Conservation (phyloP, 352 stramenopile species). For the Phytophthora crassamura region DNA sequence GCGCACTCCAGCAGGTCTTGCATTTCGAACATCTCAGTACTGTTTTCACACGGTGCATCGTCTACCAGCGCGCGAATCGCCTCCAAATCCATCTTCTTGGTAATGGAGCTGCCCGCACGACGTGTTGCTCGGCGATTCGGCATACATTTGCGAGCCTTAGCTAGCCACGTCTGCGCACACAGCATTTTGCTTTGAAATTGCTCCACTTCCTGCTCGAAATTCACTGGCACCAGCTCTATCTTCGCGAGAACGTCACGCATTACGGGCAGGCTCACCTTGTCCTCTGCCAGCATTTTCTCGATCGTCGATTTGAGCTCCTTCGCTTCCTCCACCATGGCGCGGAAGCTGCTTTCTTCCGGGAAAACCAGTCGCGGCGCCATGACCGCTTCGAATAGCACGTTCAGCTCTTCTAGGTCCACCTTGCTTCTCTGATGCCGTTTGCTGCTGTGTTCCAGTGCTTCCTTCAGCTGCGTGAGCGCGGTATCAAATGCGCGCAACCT, state of each 20-base stretch:
- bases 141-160: slow-evolving; percentile 88
- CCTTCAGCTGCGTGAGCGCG: slow-evolving; percentile 70
- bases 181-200: slow-evolving; percentile 88
- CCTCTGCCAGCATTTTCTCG: slow-evolving; percentile 67
- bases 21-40: slow-evolving; percentile 90
- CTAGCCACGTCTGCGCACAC: slow-evolving; percentile 83
- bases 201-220: slow-evolving; percentile 83
- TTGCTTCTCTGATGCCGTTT: slow-evolving; percentile 73
- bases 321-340: slow-evolving; percentile 64
- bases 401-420: slow-evolving; percentile 61
- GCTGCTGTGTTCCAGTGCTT: slow-evolving; percentile 65
- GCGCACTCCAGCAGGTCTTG: slow-evolving; percentile 89
- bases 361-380: slow-evolving; percentile 63
- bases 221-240: slow-evolving; percentile 87
- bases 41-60: slow-evolving; percentile 88
- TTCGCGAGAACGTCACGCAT: slow-evolving; percentile 84
- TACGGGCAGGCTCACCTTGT: slow-evolving; percentile 84
- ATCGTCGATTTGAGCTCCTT: slow-evolving; percentile 70
- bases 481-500: slow-evolving; percentile 61
- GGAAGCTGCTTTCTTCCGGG: slow-evolving; percentile 58
- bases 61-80: slow-evolving; percentile 83
- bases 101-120: slow-evolving; percentile 51
- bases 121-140: slow-evolving; percentile 75
- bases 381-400: slow-evolving; percentile 55
- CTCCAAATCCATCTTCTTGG: slow-evolving; percentile 86